These are phyloP conservation scores for Pleurostoma richardsiae DNA, from an alignment of 2,329 filamentous ascomycete genomes.

Conservation along the genomic window DNA sequence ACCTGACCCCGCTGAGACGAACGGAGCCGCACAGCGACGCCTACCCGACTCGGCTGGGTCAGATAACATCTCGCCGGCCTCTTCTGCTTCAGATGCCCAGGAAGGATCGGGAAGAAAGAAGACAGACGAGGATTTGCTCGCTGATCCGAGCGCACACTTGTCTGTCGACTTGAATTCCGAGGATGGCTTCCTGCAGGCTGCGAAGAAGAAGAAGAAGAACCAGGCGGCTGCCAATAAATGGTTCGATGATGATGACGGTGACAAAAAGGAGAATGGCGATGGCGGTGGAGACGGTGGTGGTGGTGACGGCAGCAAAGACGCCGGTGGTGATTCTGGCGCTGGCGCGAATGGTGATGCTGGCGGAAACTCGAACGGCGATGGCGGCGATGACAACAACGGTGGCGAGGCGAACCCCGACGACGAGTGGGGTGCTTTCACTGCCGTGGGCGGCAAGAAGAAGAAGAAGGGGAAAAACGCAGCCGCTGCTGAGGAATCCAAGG, in stretches of 20 bases:
- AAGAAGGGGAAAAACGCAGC: conserved; percentile 40
- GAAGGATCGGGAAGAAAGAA: conserved; percentile 1
- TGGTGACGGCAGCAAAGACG: conserved; percentile 23
- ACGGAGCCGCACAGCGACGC: conserved; percentile 21
- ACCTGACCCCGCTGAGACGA: conserved; percentile 22
- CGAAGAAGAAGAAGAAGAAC: conserved; percentile 53
- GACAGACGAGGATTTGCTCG: conserved; percentile 30
- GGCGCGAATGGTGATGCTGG: conserved; percentile 20
- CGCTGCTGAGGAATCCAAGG: conserved; percentile 24
- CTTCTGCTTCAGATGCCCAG: conserved; percentile 12
- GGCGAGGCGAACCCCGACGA: conserved; percentile 31
- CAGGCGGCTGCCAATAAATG: conserved; percentile 35
- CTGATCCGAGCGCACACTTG: conserved; percentile 36
- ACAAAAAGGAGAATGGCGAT: conserved; percentile 31
- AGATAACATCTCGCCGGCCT: conserved; percentile 13
- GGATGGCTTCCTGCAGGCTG: conserved; percentile 48
- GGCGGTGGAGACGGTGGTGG: conserved; percentile 29
- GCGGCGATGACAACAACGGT: conserved; percentile 29
- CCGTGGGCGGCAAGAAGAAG: conserved; percentile 48
- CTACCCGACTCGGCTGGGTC: conserved; percentile 7
- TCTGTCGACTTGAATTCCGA: conserved; percentile 54
- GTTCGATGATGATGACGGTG: conserved; percentile 33
- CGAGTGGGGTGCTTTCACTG: conserved; percentile 43
- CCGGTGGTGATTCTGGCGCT: conserved; percentile 24
- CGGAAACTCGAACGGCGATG: conserved; percentile 27